A percentile compares a stretch with the other conserved stretches of the same genome.
Conservation (phyloP, 495 filamentous ascomycete genomes). For the Sordaria brevicollis region DNA sequence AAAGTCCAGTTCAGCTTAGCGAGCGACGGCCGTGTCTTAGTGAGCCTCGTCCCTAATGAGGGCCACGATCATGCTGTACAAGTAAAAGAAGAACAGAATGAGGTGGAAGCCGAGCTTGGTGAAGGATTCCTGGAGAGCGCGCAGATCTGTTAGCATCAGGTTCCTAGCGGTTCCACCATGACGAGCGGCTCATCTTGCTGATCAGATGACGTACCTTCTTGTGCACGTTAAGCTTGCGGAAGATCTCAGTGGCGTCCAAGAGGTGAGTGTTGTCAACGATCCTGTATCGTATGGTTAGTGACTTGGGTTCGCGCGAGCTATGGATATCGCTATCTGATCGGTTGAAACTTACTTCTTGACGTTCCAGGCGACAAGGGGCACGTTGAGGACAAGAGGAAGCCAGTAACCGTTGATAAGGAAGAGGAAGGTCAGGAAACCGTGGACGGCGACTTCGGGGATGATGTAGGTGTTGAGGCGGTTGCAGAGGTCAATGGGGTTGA, state of each 20-base stretch:
- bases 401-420: constrained; percentile 99
- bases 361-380: constrained; percentile 89
- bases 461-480: constrained; percentile 99
- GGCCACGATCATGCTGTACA: constrained; percentile 99
- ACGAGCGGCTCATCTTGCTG: not conserved
- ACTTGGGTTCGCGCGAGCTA: constrained; percentile 13
- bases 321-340: not conserved
- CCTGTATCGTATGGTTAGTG: constrained; percentile 34
- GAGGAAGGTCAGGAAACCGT: constrained; percentile 84
- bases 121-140: constrained; percentile 73
- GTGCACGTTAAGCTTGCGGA: constrained; percentile 96
- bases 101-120: constrained; percentile 98
- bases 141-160: not conserved
- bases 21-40: constrained; percentile 30
- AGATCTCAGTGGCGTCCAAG: constrained; percentile 97
- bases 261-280: constrained; percentile 96
- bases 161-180: not conserved
- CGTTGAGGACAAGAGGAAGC: constrained; percentile 83
- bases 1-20: not conserved
- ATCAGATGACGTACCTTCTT: constrained; percentile 65
- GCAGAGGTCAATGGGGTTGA: constrained; percentile 99
- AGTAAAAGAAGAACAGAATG: constrained; percentile 99
- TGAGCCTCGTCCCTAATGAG: constrained; percentile 91
- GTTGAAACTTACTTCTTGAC: constrained; percentile 73
- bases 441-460: constrained; percentile 94